These are phyloP conservation scores for Ballota nigra DNA, from an alignment of 257 asterid species.

Conservation along the genomic window DNA sequence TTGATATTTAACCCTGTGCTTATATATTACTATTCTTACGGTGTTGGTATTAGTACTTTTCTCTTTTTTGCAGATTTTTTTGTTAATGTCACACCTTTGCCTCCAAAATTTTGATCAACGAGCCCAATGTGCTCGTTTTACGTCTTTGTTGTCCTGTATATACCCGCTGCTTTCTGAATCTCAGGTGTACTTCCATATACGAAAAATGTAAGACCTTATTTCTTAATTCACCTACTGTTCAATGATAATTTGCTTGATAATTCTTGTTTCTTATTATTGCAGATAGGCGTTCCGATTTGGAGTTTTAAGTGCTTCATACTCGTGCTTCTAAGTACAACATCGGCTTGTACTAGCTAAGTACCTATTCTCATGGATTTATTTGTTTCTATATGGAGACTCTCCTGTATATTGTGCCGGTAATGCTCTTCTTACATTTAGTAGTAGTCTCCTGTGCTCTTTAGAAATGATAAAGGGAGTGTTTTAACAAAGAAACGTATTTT, in stretches of 20 bases:
- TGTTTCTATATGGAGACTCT: neutral
- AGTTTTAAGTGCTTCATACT: neutral
- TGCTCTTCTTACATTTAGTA: neutral
- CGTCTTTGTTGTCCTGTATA: neutral
- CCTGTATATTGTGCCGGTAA: neutral
- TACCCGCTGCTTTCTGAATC: neutral
- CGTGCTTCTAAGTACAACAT: neutral
- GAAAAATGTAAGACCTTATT: neutral
- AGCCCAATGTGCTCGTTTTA: neutral
- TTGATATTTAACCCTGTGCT: neutral
- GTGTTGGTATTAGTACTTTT: neutral
- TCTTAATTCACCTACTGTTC: neutral
- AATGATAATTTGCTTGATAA: neutral
- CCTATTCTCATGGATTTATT: slow-evolving; percentile 7
- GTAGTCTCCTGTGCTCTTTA: neutral
- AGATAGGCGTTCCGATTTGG: neutral
- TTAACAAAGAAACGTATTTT: neutral
- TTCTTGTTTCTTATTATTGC: slow-evolving; percentile 10
- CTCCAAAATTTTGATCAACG: neutral
- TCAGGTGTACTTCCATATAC: slow-evolving; percentile 9
- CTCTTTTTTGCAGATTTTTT: neutral
- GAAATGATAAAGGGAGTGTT: neutral
- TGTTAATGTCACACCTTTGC: neutral
- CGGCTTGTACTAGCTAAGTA: neutral
- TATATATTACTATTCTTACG: neutral